Conservation (phyloP, 805 yeast genomes). For the Hanseniaspora osmophila region DNA sequence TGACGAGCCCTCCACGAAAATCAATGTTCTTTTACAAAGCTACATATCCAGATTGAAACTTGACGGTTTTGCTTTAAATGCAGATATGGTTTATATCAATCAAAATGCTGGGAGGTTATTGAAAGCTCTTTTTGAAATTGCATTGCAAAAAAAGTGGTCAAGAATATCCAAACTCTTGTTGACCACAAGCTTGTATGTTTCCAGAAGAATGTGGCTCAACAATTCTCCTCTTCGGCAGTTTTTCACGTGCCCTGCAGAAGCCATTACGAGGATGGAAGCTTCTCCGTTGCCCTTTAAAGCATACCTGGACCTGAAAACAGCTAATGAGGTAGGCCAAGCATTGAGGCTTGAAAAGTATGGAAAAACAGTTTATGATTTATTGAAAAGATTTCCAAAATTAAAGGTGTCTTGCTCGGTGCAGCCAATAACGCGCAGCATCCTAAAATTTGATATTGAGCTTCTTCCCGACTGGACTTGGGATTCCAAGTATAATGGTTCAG, state of each 20-base stretch:
- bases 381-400: slow-evolving; percentile 63
- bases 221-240: slow-evolving; percentile 82
- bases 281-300: slow-evolving; percentile 29
- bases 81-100: slow-evolving; percentile 86
- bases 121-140: slow-evolving; percentile 73
- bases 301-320: slow-evolving; percentile 48
- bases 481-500: slow-evolving; percentile 39
- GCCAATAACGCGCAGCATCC: slow-evolving; percentile 60
- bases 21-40: slow-evolving; percentile 68
- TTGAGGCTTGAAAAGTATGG: slow-evolving; percentile 61
- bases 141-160: slow-evolving; percentile 61
- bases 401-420: slow-evolving; percentile 46
- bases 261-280: slow-evolving; percentile 61
- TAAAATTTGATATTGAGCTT: slow-evolving; percentile 53
- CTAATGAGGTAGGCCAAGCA: slow-evolving; percentile 74
- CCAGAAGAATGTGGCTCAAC: slow-evolving; percentile 68
- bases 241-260: slow-evolving; percentile 50
- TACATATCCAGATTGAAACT: slow-evolving; percentile 65
- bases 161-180: slow-evolving; percentile 40
- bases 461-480: slow-evolving; percentile 76
- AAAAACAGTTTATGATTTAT: slow-evolving; percentile 37
- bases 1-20: slow-evolving; percentile 62
- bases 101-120: slow-evolving; percentile 86
- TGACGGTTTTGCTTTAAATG: slow-evolving; percentile 80
- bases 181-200: slow-evolving; percentile 67